phyloP scores from a whole-genome alignment of 2,329 filamentous ascomycete genomes.

The Apiospora pterosperma region DNA sequence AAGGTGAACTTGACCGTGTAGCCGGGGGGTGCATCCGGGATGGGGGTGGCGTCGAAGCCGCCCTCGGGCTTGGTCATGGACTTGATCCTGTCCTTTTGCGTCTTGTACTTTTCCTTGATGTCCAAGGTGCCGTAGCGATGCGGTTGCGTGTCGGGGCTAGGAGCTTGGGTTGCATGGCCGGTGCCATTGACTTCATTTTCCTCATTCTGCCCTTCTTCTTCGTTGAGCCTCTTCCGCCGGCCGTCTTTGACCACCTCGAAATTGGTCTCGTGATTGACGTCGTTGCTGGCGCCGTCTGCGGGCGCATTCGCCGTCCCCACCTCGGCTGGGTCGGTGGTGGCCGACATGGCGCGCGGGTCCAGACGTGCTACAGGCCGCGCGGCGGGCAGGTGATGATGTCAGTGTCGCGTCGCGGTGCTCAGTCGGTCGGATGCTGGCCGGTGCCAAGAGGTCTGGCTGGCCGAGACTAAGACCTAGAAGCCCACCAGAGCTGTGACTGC shows the following conservation, averaged over 20 bases:
- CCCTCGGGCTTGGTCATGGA: constrained; percentile 58
- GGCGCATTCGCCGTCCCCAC: neutral
- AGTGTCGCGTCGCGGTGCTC: neutral
- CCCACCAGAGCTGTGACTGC: no score
- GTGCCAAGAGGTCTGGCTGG: neutral
- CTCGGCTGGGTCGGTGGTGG: neutral
- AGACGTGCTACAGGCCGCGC: neutral
- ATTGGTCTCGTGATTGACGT: neutral
- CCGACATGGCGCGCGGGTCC: neutral
- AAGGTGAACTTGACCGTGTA: constrained; percentile 86
- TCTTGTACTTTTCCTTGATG: constrained; percentile 31
- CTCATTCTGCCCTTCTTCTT: neutral
- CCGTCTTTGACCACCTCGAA: neutral
- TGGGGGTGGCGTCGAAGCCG: constrained; percentile 75
- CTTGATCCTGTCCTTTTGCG: constrained; percentile 36
- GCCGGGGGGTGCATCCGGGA: constrained; percentile 70
- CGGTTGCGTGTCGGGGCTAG: neutral
- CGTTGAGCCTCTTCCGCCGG: neutral
- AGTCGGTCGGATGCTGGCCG: neutral
- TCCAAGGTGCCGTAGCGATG: constrained; percentile 12
- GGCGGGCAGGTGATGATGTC: neutral
- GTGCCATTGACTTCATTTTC: neutral
- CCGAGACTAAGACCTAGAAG: neutral
- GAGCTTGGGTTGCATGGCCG: neutral
- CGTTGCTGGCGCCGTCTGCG: neutral